phyloP scores from a whole-genome alignment of 176 grass and related monocot species.

The Carex scoparia region DNA sequence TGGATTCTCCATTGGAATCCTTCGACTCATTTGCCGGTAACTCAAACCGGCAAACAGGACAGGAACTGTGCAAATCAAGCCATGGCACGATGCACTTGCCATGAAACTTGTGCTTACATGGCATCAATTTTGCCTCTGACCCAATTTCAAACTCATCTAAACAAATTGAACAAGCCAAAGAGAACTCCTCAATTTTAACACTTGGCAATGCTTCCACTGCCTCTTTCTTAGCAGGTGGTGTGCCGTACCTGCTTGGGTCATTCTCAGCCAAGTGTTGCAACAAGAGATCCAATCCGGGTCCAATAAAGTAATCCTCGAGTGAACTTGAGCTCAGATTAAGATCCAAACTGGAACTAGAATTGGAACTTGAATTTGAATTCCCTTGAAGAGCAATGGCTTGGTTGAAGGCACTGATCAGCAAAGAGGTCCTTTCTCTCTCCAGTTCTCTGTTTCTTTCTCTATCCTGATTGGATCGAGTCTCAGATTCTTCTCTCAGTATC shows the following conservation, averaged over 20 bases:
- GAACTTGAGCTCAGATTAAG: constrained; percentile 34
- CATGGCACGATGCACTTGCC: constrained; percentile 75
- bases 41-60: constrained; percentile 83
- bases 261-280: constrained; percentile 90
- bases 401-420: constrained; percentile 77
- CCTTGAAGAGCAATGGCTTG: constrained; percentile 62
- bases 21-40: constrained; percentile 64
- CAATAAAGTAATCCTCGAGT: constrained; percentile 76
- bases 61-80: constrained; percentile 95
- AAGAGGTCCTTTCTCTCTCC: constrained; percentile 45
- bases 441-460: constrained; percentile 29
- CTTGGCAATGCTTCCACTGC: constrained; percentile 61
- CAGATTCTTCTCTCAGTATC: constrained; percentile 68
- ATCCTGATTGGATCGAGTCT: constrained; percentile 19
- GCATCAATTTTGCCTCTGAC: constrained; percentile 73
- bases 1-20: constrained; percentile 47
- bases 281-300: constrained; percentile 66
- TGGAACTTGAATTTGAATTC: constrained; percentile 52
- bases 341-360: constrained; percentile 30
- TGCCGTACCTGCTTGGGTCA: constrained; percentile 58
- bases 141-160: constrained; percentile 84
- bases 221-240: constrained; percentile 85
- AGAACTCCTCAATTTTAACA: constrained; percentile 50
- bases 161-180: constrained; percentile 77
- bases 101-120: constrained; percentile 93